These are phyloP conservation scores for Ceratorhiza oryzae-sativae DNA, from an alignment of 1,284 basidiomycete species.

Conservation along the genomic window DNA sequence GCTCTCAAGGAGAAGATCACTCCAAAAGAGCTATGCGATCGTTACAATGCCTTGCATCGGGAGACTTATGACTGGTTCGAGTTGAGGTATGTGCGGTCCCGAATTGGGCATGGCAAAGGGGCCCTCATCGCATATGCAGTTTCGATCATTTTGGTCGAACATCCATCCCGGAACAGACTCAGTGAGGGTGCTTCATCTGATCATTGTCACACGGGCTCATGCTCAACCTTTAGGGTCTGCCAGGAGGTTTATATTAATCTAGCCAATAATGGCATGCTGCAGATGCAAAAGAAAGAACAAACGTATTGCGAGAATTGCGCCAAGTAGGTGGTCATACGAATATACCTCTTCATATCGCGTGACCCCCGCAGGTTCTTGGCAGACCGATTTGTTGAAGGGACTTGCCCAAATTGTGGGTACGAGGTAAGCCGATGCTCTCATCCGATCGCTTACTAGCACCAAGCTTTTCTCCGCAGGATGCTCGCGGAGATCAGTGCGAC, in stretches of 20 bases:
- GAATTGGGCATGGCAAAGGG: not conserved
- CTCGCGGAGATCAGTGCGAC: conserved; percentile 98
- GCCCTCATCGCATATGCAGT: conserved; percentile 55
- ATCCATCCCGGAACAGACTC: conserved; percentile 88
- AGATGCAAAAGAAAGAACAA: conserved; percentile 86
- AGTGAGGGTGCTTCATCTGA: conserved; percentile 59
- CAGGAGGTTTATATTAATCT: conserved; percentile 89
- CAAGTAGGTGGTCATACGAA: conserved; percentile 60
- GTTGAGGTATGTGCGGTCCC: conserved; percentile 63
- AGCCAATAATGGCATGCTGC: conserved; percentile 75
- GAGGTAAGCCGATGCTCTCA: conserved; percentile 61
- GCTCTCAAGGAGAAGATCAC: conserved; percentile 93
- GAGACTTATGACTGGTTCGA: conserved; percentile 97
- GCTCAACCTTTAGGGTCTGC: conserved; percentile 68
- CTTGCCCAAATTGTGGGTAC: conserved; percentile 88
- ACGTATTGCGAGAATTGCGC: conserved; percentile 91
- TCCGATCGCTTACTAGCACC: not conserved
- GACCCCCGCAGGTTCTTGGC: conserved; percentile 76
- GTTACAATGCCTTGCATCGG: conserved; percentile 89
- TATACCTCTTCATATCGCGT: not conserved
- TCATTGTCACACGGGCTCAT: conserved; percentile 29
- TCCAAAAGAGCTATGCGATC: conserved; percentile 89
- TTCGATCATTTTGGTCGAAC: conserved; percentile 98
- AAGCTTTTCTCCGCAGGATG: conserved; percentile 72
- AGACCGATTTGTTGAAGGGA: conserved; percentile 94